These are phyloP conservation scores for Arachnomyces sp. DNA, from an alignment of 2,329 filamentous ascomycete genomes.

Conservation along the genomic window DNA sequence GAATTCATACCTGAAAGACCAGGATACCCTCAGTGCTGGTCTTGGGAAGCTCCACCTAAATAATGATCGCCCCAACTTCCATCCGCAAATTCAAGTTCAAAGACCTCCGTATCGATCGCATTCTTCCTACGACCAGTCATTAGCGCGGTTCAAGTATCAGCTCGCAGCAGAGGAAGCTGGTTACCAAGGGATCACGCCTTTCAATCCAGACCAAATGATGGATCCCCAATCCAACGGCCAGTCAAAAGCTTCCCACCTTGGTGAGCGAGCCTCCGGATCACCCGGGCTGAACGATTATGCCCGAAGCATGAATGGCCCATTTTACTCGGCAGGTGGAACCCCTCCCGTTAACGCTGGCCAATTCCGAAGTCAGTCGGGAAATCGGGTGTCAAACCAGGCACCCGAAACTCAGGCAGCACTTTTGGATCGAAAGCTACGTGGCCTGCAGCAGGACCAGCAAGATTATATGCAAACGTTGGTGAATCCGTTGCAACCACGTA, in stretches of 20 bases:
- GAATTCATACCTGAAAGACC: conserved; percentile 20
- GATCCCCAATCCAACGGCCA: conserved; percentile 25
- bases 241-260: conserved; percentile 33
- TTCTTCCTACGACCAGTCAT: conserved; percentile 39
- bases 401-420: conserved; percentile 37
- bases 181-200: conserved; percentile 24
- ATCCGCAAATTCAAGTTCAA: conserved; percentile 22
- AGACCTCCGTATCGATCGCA: conserved; percentile 25
- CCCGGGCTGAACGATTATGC: conserved; percentile 39
- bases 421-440: conserved; percentile 44
- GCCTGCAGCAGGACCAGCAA: conserved; percentile 38
- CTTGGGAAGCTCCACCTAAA: conserved; percentile 31
- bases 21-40: conserved; percentile 24
- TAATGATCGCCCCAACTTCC: conserved; percentile 24
- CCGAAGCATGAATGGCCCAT: conserved; percentile 37
- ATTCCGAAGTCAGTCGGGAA: conserved; percentile 38
- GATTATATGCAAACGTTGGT: conserved; percentile 22
- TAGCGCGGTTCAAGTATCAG: conserved; percentile 38
- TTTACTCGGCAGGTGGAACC: conserved; percentile 41
- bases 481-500: conserved; percentile 22
- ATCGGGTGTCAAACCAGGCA: conserved; percentile 29
- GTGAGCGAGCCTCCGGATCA: conserved; percentile 37
- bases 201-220: conserved; percentile 21
- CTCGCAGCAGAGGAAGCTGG: conserved; percentile 19
- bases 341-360: conserved; percentile 31